A percentile compares a stretch with the other conserved stretches of the same genome.
phyloP scores from a whole-genome alignment of 257 asterid species.

The Forsythia suspensa region DNA sequence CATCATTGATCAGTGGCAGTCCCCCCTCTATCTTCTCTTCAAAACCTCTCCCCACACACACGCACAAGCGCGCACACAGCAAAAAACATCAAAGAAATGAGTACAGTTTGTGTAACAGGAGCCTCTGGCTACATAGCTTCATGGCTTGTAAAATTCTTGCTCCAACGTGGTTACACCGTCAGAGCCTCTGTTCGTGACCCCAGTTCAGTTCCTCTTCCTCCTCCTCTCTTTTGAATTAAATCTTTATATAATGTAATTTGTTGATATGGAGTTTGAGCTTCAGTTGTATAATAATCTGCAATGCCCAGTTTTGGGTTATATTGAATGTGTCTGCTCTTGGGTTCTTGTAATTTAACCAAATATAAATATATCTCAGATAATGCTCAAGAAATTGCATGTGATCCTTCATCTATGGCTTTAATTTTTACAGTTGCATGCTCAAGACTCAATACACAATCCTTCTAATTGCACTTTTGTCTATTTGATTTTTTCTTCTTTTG shows the following conservation, averaged over 20 bases:
- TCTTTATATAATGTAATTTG: not conserved
- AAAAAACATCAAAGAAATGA: constrained; percentile 11
- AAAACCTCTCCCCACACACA: not conserved
- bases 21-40: not conserved
- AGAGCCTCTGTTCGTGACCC: constrained; percentile 40
- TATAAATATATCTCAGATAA: not conserved
- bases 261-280: not conserved
- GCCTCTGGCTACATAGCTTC: constrained; percentile 47
- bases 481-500: no score
- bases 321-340: no score
- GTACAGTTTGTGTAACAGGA: constrained; percentile 41
- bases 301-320: not conserved
- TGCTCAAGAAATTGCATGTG: not conserved
- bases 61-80: not conserved
- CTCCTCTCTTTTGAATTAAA: not conserved
- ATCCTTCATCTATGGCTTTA: no score
- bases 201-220: constrained; percentile 7
- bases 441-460: no score
- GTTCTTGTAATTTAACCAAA: not conserved
- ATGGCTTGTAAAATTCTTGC: constrained; percentile 43
- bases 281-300: not conserved
- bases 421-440: no score
- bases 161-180: constrained; percentile 40
- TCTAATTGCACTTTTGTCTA: no score
- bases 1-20: not conserved